These are phyloP conservation scores for Lachnellula hyalina DNA, from an alignment of 2,329 filamentous ascomycete species.

Conservation along the genomic window DNA sequence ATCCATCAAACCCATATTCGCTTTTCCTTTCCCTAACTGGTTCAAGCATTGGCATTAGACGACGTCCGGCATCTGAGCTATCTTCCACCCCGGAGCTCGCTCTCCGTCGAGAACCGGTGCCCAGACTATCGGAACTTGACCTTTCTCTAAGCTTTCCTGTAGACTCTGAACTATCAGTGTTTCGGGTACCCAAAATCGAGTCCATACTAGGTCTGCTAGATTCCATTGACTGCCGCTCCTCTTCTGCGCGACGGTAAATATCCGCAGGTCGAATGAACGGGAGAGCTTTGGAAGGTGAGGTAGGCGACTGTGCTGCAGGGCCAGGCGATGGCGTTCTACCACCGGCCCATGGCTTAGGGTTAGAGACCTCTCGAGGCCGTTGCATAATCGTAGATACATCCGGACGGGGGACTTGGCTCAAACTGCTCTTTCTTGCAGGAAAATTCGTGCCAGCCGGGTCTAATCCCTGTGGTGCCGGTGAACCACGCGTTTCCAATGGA, in stretches of 20 bases:
- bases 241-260: conserved; percentile 67
- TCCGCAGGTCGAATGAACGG: conserved; percentile 70
- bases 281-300: conserved; percentile 44
- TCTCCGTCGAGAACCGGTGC: conserved; percentile 10
- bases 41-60: conserved; percentile 40
- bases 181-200: conserved; percentile 34
- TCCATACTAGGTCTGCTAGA: conserved; percentile 53
- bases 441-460: conserved; percentile 39
- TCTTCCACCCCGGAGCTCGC: conserved; percentile 30
- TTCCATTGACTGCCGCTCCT: conserved; percentile 57
- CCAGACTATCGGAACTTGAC: conserved; percentile 22
- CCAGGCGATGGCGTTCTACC: conserved; percentile 34
- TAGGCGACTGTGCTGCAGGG: conserved; percentile 29
- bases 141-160: conserved; percentile 20
- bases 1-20: conserved; percentile 50
- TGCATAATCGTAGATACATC: conserved; percentile 17
- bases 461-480: conserved; percentile 32
- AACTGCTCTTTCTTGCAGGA: conserved; percentile 58
- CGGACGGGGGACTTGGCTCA: conserved; percentile 42
- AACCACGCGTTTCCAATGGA: conserved; percentile 41
- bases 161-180: conserved; percentile 25
- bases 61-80: conserved; percentile 33
- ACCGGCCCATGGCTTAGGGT: conserved; percentile 31
- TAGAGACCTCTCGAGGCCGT: conserved; percentile 10
- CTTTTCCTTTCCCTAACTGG: conserved; percentile 54